Conservation (phyloP, 352 stramenopile genomes). For the Globisporangium cystogenes region DNA sequence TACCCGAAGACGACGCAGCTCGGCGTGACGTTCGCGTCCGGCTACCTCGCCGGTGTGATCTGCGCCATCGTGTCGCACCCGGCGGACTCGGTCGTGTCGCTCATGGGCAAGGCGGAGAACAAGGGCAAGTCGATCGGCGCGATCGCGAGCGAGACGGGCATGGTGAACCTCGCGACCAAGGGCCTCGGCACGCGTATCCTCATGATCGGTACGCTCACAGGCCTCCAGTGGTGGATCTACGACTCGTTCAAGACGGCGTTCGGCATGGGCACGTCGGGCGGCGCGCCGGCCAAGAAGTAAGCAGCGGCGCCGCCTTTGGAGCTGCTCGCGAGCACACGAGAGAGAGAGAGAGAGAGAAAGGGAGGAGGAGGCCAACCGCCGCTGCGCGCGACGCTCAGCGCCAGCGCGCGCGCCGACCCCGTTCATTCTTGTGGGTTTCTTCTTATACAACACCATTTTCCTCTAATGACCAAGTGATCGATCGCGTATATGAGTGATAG, state of each 20-base stretch:
- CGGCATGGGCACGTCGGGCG: conserved; percentile 89
- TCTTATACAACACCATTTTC: too few species aligned
- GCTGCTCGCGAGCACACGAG: not conserved
- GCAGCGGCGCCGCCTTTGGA: not conserved
- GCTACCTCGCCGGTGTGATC: conserved; percentile 98
- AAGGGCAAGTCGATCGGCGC: conserved; percentile 87
- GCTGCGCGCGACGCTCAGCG: not conserved
- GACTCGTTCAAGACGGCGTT: conserved; percentile 93
- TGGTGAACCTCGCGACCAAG: conserved; percentile 81
- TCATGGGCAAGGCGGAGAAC: conserved; percentile 92
- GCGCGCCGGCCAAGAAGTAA: conserved; percentile 70
- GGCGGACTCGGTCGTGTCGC: conserved; percentile 98
- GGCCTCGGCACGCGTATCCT: conserved; percentile 92
- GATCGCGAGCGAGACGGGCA: conserved; percentile 78
- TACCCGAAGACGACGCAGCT: conserved; percentile 95
- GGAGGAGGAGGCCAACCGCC: too few species aligned
- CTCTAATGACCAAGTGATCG: too few species aligned
- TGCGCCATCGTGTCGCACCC: conserved; percentile 99
- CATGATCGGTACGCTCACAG: conserved; percentile 95
- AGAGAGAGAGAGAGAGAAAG: not conserved
- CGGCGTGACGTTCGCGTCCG: conserved; percentile 95
- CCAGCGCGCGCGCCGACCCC: too few species aligned
- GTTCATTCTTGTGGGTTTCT: not conserved
- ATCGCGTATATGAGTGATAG: too few species aligned
- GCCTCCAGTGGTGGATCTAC: conserved; percentile 97